These are phyloP conservation scores for Tuber umbilicatum DNA, from an alignment of 495 filamentous ascomycete species.

Conservation along the genomic window DNA sequence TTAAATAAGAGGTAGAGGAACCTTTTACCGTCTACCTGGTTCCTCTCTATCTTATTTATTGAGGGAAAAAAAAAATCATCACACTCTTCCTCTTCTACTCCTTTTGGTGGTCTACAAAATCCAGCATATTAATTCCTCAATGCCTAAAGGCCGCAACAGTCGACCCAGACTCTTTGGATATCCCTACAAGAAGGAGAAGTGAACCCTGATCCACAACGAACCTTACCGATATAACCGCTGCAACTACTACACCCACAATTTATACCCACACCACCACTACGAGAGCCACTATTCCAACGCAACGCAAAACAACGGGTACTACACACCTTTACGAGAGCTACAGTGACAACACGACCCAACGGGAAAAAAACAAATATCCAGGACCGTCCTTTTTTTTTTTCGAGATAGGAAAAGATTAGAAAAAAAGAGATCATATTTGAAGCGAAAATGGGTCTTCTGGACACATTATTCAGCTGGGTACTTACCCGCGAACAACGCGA, in stretches of 20 bases:
- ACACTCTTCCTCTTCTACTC: background rate
- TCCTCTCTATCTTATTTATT: background rate
- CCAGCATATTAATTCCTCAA: constrained; percentile 21
- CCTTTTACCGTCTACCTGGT: background rate
- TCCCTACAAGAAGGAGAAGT: constrained; percentile 35
- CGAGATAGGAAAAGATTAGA: background rate
- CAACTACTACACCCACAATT: constrained; percentile 7
- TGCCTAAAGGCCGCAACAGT: constrained; percentile 37
- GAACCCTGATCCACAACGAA: constrained; percentile 27
- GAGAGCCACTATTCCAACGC: constrained; percentile 8
- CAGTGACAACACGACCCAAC: background rate
- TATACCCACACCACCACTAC: constrained; percentile 8
- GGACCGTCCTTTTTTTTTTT: background rate
- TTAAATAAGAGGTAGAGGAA: background rate
- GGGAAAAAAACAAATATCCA: background rate
- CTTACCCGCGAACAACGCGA: constrained; percentile 39
- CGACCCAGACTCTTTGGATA: constrained; percentile 30
- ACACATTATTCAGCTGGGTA: constrained; percentile 36
- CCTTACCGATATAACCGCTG: constrained; percentile 9
- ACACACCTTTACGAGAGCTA: background rate
- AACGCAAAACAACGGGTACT: constrained; percentile 4
- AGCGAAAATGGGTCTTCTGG: constrained; percentile 30
- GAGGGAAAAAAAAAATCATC: background rate
- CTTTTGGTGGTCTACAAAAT: background rate
- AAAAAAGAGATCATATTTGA: background rate